Evolutionary conservation across 495 filamentous ascomycete species (phyloP).

Genomic region (Penicillium coprophilum): DNA sequence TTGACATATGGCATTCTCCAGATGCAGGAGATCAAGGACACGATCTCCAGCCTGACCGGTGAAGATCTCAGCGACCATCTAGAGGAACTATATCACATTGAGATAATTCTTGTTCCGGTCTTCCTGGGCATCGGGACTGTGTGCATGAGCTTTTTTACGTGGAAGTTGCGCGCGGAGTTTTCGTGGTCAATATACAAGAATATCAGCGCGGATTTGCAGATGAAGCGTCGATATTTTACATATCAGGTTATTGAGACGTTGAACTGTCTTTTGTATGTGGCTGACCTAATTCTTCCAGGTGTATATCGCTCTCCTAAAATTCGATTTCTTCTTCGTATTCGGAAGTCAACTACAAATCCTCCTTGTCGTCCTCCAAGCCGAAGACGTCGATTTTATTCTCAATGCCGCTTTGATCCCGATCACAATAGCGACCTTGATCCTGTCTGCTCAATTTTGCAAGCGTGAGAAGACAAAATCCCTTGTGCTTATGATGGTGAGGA

Average conservation of each 20-base stretch:
- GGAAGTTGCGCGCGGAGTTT: slow-evolving; percentile 22
- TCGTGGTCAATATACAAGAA: slow-evolving; percentile 23
- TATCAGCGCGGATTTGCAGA: slow-evolving; percentile 22
- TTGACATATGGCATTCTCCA: slow-evolving; percentile 24
- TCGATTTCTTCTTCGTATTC: slow-evolving; percentile 27
- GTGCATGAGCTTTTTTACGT: slow-evolving; percentile 21
- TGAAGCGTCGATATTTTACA: slow-evolving; percentile 21
- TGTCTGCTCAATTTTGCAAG: slow-evolving; percentile 17
- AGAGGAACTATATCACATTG: slow-evolving; percentile 10
- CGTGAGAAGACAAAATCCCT: slow-evolving; percentile 21
- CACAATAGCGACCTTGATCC: slow-evolving; percentile 12
- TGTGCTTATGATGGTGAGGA: slow-evolving; percentile 14
- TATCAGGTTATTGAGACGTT: slow-evolving; percentile 12
- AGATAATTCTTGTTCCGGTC: slow-evolving; percentile 23
- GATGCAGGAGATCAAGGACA: slow-evolving; percentile 21
- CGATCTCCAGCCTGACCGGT: slow-evolving; percentile 7
- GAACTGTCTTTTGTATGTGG: not conserved
- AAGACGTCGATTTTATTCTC: slow-evolving; percentile 15
- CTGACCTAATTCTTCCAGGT: slow-evolving; percentile 10
- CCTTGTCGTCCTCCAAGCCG: slow-evolving; percentile 9
- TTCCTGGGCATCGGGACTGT: slow-evolving; percentile 19
- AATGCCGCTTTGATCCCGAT: slow-evolving; percentile 18
- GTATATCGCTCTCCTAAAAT: slow-evolving; percentile 24
- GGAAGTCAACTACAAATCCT: slow-evolving; percentile 24
- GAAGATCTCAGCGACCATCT: slow-evolving; percentile 6